Base-by-base conservation (phyloP, 371 early-diverging fungal genomes). In the Circinella minor region DNA sequence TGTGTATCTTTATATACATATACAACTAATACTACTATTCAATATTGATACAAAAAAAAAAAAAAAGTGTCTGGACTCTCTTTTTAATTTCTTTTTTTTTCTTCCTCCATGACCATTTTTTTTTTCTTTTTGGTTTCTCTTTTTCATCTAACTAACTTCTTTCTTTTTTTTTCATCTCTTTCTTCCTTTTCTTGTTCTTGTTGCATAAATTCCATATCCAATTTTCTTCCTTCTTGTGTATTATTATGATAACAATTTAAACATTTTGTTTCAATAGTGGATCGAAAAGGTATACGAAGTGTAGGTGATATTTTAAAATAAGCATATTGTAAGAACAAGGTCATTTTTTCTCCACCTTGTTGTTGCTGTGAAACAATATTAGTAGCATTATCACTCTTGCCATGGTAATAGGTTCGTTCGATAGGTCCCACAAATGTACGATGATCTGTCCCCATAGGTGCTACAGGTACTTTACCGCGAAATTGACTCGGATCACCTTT, bases 301-400 rank as follows among this genome's bases (percentile, higher is more conserved):
- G 54, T 46, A 4, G 68, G 68, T 14, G 60, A 48, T 15, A 73
- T 59, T 27, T 69, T 55, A 34, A 73, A 66, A 34, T 63, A 73
- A 14, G 73, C 73, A 48, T 73, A 68, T 57, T 73, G 73, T 62
- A 60, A 46, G 60, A 73, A 73, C 43, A 73, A 38, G 36, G 66
- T 66, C 43, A 18, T 13, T 36, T 57, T 27, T 9, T 9, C 11
- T 9, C 9, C 11, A 10, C 27, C 57, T 57, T 57, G 57, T 18
- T 57, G 10, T 14, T 57, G 37, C 18, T 39, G 17, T 38, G 60
- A 15, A 20, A 27, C 18, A 11, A 39, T 62, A 8, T 62, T 39
- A n/a, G 37, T 15, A 51, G 36, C 3, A n/a, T 8, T 43, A 43
- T 9, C 11, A 11, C 43, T 37, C 38, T 36, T 62, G 15, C 55